Evolutionary conservation across 805 yeast genomes (phyloP).

Genomic region (Candida maesae): DNA sequence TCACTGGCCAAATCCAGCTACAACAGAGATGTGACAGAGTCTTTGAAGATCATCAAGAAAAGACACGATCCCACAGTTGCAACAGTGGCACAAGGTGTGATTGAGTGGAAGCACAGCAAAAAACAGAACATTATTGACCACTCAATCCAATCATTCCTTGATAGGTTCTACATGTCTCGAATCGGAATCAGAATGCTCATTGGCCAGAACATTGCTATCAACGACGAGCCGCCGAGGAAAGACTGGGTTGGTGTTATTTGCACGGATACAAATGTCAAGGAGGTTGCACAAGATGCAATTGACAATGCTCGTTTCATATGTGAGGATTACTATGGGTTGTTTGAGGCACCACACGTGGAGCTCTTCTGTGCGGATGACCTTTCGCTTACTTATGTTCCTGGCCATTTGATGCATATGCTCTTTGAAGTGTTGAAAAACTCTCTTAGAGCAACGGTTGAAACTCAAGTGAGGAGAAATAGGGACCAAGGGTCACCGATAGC

Average conservation of each 20-base stretch:
- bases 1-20: constrained; percentile 66
- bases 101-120: constrained; percentile 71
- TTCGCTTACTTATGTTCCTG: constrained; percentile 88
- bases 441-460: constrained; percentile 84
- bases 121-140: constrained; percentile 54
- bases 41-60: constrained; percentile 66
- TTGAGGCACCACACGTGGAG: constrained; percentile 81
- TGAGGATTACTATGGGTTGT: constrained; percentile 84
- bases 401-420: constrained; percentile 86
- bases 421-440: constrained; percentile 87
- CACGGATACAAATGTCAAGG: constrained; percentile 77
- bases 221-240: constrained; percentile 56
- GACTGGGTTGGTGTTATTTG: constrained; percentile 89
- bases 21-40: constrained; percentile 61
- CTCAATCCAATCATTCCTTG: constrained; percentile 76
- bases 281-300: constrained; percentile 81
- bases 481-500: constrained; percentile 23
- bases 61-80: constrained; percentile 93
- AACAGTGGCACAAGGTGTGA: constrained; percentile 88
- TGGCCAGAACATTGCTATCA: constrained; percentile 89
- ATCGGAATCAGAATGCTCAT: constrained; percentile 91
- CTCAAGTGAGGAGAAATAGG: constrained; percentile 56
- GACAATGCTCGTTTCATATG: constrained; percentile 89
- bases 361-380: constrained; percentile 63
- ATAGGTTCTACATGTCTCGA: constrained; percentile 83